Base-by-base conservation (phyloP, 176 grass and related monocot species). In the Leersia perrieri region DNA sequence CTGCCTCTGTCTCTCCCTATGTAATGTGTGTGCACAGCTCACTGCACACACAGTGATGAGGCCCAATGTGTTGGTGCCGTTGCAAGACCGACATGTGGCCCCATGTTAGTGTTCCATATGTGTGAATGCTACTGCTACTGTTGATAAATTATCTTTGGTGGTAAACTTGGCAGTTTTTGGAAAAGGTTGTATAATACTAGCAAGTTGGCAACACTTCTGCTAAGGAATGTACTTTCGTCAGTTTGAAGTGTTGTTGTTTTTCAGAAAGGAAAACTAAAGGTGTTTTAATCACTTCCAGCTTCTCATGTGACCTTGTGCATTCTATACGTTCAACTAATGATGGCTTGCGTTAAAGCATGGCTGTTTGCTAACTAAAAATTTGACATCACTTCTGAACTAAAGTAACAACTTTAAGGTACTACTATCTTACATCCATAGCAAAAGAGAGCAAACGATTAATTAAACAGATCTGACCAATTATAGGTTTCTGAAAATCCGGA, bases 81-180 rank as follows among this genome's bases (percentile, higher is more conserved):
- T 82, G 30, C 31, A 15, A 32, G 72, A 12, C 72, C 65, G 73
- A 69, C 79, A 64, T 33, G 22, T 57, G 55, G 79, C 8, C 65
- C 73, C 55, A 40, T 9, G 65, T 64, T 77, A 53, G 85, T 26
- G 47, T 71, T 32, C 72, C 38, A 10, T 42, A n/a, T 39, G 18
- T 58, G n/a, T 58, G 53, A 58, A 58, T 25, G 22, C 9, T 25
- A 7, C 51, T 57, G 51, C 47, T 51, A n/a, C 18, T 58, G n/a
- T 58, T 58, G 9, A 5, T 8, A 31, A 2, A 69, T 38, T n/a
- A 26, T 26, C 44, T 49, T 7, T 22, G 20, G 9, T 31, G 14
- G 30, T 16, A 78, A 58, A 65, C 23, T 2, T 2, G 29, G 40
- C n/a, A 31, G 1, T 47, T 51, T 40, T 53, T 11, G 22, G 8